Conservation (phyloP, 768 basidiomycete genomes). For the Amanita exitialis region DNA sequence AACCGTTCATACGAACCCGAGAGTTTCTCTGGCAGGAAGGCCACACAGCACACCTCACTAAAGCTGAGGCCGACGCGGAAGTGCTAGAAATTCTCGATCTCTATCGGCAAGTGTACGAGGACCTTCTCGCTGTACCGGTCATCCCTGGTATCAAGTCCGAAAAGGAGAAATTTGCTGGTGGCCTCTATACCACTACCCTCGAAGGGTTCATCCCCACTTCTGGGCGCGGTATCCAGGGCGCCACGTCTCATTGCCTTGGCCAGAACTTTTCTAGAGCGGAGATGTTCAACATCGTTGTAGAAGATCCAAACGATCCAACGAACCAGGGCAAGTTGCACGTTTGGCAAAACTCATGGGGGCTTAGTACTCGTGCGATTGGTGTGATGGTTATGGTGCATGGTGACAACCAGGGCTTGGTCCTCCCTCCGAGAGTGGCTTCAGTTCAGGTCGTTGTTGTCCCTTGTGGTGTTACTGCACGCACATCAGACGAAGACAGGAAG, state of each 20-base stretch:
- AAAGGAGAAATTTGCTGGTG: slow-evolving; percentile 99
- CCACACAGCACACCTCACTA: slow-evolving; percentile 89
- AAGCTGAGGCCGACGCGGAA: slow-evolving; percentile 84
- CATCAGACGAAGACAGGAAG: slow-evolving; percentile 53
- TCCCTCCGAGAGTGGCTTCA: slow-evolving; percentile 94
- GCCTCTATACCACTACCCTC: slow-evolving; percentile 94
- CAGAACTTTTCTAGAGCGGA: slow-evolving; percentile 95
- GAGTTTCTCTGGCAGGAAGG: slow-evolving; percentile 99
- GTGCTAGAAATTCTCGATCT: slow-evolving; percentile 92
- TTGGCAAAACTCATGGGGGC: slow-evolving; percentile 99
- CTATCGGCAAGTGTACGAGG: slow-evolving; percentile 92
- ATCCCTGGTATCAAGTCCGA: slow-evolving; percentile 96
- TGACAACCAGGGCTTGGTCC: slow-evolving; percentile 93
- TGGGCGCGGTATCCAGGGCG: slow-evolving; percentile 95
- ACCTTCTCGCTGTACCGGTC: slow-evolving; percentile 95
- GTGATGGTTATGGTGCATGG: slow-evolving; percentile 99
- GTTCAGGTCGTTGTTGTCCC: slow-evolving; percentile 89
- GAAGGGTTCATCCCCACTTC: slow-evolving; percentile 98
- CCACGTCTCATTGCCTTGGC: slow-evolving; percentile 95
- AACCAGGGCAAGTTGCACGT: slow-evolving; percentile 67
- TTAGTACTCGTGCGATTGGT: slow-evolving; percentile 92
- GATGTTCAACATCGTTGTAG: slow-evolving; percentile 98
- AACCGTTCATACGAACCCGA: slow-evolving; percentile 97
- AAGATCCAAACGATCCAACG: slow-evolving; percentile 75
- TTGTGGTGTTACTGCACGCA: slow-evolving; percentile 87